phyloP scores from a whole-genome alignment of 306 rosid species.

The Cercis canadensis region DNA sequence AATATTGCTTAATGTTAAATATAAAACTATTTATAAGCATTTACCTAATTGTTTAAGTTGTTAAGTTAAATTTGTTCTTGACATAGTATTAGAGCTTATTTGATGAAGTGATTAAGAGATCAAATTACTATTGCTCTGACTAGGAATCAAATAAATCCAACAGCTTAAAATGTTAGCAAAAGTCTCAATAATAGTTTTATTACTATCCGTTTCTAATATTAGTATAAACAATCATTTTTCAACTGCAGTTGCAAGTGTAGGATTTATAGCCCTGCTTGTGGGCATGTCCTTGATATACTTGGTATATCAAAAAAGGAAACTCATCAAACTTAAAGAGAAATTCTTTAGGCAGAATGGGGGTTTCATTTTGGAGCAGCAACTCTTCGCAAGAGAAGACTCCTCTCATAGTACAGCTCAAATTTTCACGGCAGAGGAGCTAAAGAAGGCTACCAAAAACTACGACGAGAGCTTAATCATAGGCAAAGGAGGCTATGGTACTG shows the following conservation, averaged over 20 bases:
- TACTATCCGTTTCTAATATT: too few relatives aligned
- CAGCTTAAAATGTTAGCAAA: too few relatives aligned
- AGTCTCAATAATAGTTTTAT: too few relatives aligned
- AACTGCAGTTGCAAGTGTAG: slow-evolving; percentile 18
- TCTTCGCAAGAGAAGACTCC: neutral
- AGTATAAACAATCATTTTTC: too few relatives aligned
- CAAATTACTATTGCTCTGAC: too few relatives aligned
- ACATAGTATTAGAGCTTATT: too few relatives aligned
- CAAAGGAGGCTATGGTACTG: slow-evolving; percentile 47
- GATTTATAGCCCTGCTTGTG: neutral
- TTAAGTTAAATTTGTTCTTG: too few relatives aligned
- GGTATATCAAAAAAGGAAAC: slow-evolving; percentile 36
- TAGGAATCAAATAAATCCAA: neutral
- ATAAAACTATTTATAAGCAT: too few relatives aligned
- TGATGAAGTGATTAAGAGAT: too few relatives aligned
- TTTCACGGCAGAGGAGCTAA: slow-evolving; percentile 32
- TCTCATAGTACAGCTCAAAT: slow-evolving; percentile 16
- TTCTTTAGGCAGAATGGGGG: slow-evolving; percentile 53
- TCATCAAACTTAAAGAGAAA: slow-evolving; percentile 30
- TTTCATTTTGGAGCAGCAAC: slow-evolving; percentile 21
- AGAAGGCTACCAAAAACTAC: slow-evolving; percentile 50
- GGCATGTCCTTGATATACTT: neutral
- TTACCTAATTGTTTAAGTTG: too few relatives aligned
- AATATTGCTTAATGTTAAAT: too few relatives aligned
- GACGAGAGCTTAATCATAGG: slow-evolving; percentile 41